Evolutionary conservation across 148 eudicot species (phyloP).

Genomic region (Chenopodium berlandieri): DNA sequence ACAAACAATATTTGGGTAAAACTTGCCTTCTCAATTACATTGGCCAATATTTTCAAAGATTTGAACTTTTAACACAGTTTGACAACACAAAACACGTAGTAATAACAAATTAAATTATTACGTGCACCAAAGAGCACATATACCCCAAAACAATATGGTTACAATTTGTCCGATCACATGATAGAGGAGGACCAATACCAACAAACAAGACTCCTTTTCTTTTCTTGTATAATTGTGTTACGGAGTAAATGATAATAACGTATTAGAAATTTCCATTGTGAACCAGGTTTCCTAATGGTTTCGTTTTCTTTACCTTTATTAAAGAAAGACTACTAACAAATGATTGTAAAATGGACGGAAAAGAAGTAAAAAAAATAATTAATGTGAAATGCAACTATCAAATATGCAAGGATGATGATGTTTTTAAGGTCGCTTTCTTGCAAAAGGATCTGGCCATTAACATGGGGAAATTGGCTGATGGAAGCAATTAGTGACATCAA

Average conservation of each 20-base stretch:
- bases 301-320: too few relatives aligned
- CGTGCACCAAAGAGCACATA: not conserved
- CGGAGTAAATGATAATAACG: too few relatives aligned
- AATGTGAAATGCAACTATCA: too few relatives aligned
- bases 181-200: not conserved
- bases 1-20: constrained; percentile 50
- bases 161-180: not conserved
- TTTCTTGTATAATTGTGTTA: not conserved
- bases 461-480: constrained; percentile 15
- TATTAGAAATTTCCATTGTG: too few relatives aligned
- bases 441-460: constrained; percentile 1
- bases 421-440: constrained; percentile 17
- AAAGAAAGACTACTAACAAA: not conserved
- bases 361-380: not conserved
- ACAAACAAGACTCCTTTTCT: not conserved
- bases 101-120: not conserved
- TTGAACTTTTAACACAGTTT: not conserved
- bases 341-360: constrained; percentile 5
- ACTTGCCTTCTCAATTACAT: constrained; percentile 33
- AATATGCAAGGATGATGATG: constrained; percentile 1
- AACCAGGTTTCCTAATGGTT: too few relatives aligned
- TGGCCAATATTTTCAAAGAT: not conserved
- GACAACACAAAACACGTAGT: not conserved
- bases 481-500: constrained; percentile 6
- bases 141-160: not conserved